Percentiles rank a stretch among this genome's conserved stretches.
These are phyloP conservation scores for Colletotrichum sojae DNA, from an alignment of 2,329 filamentous ascomycete genomes.

Conservation along the genomic window DNA sequence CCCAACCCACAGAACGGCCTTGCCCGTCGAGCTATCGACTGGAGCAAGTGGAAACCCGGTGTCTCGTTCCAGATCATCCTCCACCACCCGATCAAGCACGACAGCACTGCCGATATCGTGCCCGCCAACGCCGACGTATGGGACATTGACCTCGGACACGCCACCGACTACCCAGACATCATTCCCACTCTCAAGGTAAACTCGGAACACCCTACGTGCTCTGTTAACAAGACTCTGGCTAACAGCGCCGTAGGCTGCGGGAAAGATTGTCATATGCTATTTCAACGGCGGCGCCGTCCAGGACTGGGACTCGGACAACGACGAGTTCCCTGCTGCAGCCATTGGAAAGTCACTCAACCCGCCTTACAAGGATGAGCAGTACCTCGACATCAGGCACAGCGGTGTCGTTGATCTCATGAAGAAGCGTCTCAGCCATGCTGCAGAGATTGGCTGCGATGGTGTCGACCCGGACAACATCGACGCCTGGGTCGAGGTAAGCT, in stretches of 20 bases:
- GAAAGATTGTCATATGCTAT: conserved; percentile 52
- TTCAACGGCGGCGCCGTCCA: conserved; percentile 52
- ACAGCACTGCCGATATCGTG: conserved; percentile 44
- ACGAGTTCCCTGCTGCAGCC: conserved; percentile 44
- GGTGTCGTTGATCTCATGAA: conserved; percentile 50
- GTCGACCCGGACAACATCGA: conserved; percentile 55
- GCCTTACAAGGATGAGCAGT: conserved; percentile 48
- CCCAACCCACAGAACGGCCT: background rate
- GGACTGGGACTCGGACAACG: conserved; percentile 45
- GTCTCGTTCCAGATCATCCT: conserved; percentile 50
- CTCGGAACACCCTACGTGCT: background rate
- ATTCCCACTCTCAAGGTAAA: conserved; percentile 49
- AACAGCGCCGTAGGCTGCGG: conserved; percentile 30
- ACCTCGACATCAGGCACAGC: conserved; percentile 47
- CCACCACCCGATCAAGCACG: conserved; percentile 48
- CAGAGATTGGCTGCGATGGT: conserved; percentile 49
- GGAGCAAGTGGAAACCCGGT: conserved; percentile 47
- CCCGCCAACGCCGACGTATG: conserved; percentile 48
- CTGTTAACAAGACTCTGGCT: too few relatives aligned
- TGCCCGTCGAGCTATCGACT: conserved; percentile 27
- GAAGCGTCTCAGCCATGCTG: conserved; percentile 47
- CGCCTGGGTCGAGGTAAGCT: conserved; percentile 45
- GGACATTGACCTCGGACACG: conserved; percentile 51
- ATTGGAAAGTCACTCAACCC: conserved; percentile 46
- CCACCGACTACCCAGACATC: conserved; percentile 44